Percentiles rank a stretch among this genome's conserved stretches.
phyloP scores from a whole-genome alignment of 2,329 filamentous ascomycete species.

The Anisogramma anomala region DNA sequence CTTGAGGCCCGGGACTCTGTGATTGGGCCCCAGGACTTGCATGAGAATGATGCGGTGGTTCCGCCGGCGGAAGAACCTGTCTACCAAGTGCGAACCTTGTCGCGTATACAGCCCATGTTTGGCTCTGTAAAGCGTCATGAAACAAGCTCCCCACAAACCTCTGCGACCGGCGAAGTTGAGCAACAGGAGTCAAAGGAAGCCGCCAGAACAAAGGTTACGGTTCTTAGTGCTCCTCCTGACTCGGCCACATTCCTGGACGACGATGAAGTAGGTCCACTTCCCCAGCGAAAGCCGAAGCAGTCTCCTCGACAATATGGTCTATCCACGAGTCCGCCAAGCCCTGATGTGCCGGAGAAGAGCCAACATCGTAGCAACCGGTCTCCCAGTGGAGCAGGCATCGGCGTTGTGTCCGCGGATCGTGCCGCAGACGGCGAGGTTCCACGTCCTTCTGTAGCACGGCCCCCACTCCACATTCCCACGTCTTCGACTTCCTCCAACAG shows the following conservation, averaged over 20 bases:
- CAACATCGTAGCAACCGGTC: slow-evolving; percentile 15
- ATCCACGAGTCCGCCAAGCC: slow-evolving; percentile 3
- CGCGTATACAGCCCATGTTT: slow-evolving; percentile 17
- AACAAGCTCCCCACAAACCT: slow-evolving; percentile 16
- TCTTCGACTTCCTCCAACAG: slow-evolving; percentile 40
- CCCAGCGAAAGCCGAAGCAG: slow-evolving; percentile 17
- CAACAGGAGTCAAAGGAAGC: slow-evolving; percentile 5
- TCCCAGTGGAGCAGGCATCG: slow-evolving; percentile 21
- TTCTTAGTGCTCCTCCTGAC: slow-evolving; percentile 22
- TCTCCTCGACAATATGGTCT: slow-evolving; percentile 7
- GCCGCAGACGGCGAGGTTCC: slow-evolving; percentile 22
- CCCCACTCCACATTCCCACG: slow-evolving; percentile 35
- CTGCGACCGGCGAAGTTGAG: slow-evolving; percentile 13
- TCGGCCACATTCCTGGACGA: slow-evolving; percentile 22
- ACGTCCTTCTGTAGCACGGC: slow-evolving; percentile 17
- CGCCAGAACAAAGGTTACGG: slow-evolving; percentile 25
- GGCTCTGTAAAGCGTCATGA: slow-evolving; percentile 15
- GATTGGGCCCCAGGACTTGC: not conserved
- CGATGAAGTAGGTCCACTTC: slow-evolving; percentile 24
- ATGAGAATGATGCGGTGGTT: not conserved
- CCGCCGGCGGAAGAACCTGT: not conserved
- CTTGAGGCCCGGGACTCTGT: not conserved
- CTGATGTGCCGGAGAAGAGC: slow-evolving; percentile 20
- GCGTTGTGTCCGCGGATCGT: slow-evolving; percentile 30
- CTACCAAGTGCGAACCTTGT: slow-evolving; percentile 1